These are phyloP conservation scores for Fusarium coffeatum DNA, from an alignment of 2,329 filamentous ascomycete genomes.

Conservation along the genomic window DNA sequence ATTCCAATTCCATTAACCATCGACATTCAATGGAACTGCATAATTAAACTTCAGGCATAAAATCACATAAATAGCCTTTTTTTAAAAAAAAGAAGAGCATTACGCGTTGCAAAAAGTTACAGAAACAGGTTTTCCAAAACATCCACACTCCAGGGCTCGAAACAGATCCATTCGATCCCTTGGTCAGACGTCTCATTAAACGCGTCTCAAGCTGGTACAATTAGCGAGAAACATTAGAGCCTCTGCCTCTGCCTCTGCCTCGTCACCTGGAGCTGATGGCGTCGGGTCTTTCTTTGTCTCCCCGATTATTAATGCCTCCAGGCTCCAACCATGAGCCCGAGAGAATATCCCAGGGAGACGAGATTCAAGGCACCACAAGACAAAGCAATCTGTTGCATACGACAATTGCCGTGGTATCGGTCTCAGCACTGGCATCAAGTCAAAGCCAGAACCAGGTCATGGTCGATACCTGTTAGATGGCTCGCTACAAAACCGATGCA, in stretches of 20 bases:
- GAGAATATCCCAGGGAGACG: conserved; percentile 2
- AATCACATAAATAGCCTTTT: background rate
- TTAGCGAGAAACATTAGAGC: conserved; percentile 28
- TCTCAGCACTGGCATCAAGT: background rate
- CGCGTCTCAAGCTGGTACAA: conserved; percentile 26
- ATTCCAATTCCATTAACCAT: background rate
- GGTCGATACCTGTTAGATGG: background rate
- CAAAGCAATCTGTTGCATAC: conserved; percentile 1
- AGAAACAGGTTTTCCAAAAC: conserved; percentile 18
- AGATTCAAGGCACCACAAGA: background rate
- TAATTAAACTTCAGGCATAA: conserved; percentile 29
- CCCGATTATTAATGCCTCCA: background rate
- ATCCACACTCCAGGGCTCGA: conserved; percentile 26
- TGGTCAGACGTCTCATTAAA: conserved; percentile 24
- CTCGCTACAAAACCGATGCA: conserved; percentile 35
- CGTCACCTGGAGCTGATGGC: conserved; percentile 1
- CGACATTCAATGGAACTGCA: background rate
- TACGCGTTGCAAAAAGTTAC: conserved; percentile 10
- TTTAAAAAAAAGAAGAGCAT: conserved; percentile 5
- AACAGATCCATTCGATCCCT: conserved; percentile 23
- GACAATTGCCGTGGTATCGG: background rate
- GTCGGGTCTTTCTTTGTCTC: background rate
- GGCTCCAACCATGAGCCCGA: background rate
- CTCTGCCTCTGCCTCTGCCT: background rate
- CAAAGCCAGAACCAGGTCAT: background rate